Conservation (phyloP, 257 asterid species). For the Dorcoceras hygrometricum region DNA sequence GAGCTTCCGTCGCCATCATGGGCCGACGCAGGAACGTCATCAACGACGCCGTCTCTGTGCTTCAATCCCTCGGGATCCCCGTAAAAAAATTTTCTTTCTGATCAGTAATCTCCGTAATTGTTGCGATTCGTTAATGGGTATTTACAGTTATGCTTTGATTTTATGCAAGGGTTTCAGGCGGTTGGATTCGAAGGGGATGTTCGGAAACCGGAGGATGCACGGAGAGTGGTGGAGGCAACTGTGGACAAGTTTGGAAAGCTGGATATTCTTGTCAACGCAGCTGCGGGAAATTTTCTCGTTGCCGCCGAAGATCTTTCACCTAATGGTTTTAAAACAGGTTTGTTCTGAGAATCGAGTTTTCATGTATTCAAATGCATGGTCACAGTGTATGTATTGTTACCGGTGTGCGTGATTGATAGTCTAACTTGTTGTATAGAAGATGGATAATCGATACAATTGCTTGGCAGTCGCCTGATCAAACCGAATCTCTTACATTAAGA, state of each 20-base stretch:
- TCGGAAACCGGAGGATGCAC: slow-evolving; percentile 67
- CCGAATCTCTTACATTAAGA: neutral
- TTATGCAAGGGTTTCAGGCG: slow-evolving; percentile 36
- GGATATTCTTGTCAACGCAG: slow-evolving; percentile 83
- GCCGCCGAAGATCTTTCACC: slow-evolving; percentile 81
- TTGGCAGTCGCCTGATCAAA: no score
- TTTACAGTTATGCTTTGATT: neutral
- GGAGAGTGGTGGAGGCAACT: slow-evolving; percentile 62
- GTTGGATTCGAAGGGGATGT: slow-evolving; percentile 82
- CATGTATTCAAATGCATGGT: neutral
- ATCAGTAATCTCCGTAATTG: neutral
- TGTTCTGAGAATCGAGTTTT: slow-evolving; percentile 8
- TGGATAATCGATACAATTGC: no score
- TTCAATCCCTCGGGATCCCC: slow-evolving; percentile 59
- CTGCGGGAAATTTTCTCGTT: slow-evolving; percentile 81
- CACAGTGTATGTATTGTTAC: neutral
- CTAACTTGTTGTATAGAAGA: no score
- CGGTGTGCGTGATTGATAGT: no score
- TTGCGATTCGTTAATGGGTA: no score
- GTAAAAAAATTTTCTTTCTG: slow-evolving; percentile 29
- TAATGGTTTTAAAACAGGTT: slow-evolving; percentile 79
- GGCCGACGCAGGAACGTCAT: slow-evolving; percentile 67
- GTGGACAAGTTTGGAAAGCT: slow-evolving; percentile 73
- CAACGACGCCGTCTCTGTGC: slow-evolving; percentile 60
- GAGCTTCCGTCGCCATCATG: slow-evolving; percentile 75